Evolutionary conservation across 306 rosid genomes (phyloP).

Genomic region (Begonia loranthoides): DNA sequence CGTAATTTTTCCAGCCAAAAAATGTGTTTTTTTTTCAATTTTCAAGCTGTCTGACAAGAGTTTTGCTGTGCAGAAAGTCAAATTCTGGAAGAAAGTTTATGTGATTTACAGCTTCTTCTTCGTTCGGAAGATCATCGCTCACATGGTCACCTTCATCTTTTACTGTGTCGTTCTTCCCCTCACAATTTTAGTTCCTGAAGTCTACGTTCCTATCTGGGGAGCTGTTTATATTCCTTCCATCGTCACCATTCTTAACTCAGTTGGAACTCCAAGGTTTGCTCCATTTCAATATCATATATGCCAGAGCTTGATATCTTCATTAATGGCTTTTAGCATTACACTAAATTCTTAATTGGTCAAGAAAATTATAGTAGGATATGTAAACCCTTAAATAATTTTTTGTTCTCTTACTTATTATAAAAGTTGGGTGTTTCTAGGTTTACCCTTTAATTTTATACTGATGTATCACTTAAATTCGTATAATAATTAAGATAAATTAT

Average conservation of each 20-base stretch:
- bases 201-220: conserved; percentile 64
- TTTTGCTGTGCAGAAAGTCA: conserved; percentile 35
- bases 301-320: no score
- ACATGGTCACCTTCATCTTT: conserved; percentile 50
- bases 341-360: not conserved
- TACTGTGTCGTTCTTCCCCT: conserved; percentile 52
- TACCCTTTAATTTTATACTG: no score
- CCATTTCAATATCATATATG: not conserved
- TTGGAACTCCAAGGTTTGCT: conserved; percentile 53
- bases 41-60: no score
- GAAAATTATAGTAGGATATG: not conserved
- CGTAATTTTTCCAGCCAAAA: not conserved
- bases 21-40: no score
- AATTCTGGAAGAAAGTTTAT: conserved; percentile 54
- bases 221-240: conserved; percentile 54
- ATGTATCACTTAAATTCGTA: no score
- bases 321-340: not conserved
- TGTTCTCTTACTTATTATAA: no score
- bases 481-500: no score
- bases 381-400: no score
- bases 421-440: no score
- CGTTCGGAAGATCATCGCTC: conserved; percentile 55
- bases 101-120: conserved; percentile 64
- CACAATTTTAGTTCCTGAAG: conserved; percentile 55
- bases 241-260: conserved; percentile 57